Conservation (phyloP, 768 basidiomycete genomes). For the Termitomyces sp. region DNA sequence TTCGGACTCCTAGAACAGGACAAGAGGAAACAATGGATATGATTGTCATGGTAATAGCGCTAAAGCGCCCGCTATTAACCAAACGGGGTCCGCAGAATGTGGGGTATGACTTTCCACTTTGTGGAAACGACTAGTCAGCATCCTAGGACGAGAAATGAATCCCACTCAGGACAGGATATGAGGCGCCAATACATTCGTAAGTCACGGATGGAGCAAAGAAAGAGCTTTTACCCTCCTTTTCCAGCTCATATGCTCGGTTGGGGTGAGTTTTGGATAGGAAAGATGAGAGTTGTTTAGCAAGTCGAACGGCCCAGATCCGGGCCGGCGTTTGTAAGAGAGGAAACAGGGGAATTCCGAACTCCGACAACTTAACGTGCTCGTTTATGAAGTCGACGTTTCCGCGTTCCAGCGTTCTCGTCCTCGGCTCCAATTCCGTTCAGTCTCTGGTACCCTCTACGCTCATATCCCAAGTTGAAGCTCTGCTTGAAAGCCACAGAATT, state of each 20-base stretch:
- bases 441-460: slow-evolving; percentile 71
- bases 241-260: not conserved
- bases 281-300: not conserved
- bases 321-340: not conserved
- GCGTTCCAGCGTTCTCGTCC: slow-evolving; percentile 65
- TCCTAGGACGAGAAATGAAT: no score
- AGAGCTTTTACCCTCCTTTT: no score
- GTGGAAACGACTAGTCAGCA: not conserved
- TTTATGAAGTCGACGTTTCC: slow-evolving; percentile 44
- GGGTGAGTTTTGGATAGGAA: not conserved
- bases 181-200: not conserved
- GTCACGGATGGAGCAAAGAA: not conserved
- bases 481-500: slow-evolving; percentile 62
- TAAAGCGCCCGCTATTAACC: not conserved
- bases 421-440: slow-evolving; percentile 56
- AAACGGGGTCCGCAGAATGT: not conserved
- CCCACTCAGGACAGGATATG: not conserved
- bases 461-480: slow-evolving; percentile 67
- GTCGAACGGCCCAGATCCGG: not conserved
- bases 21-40: not conserved
- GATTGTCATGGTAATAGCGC: not conserved
- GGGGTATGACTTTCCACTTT: not conserved
- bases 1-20: not conserved
- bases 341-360: not conserved
- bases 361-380: not conserved